Conservation (phyloP, 495 filamentous ascomycete species). For the Podospora fimiseda region DNA sequence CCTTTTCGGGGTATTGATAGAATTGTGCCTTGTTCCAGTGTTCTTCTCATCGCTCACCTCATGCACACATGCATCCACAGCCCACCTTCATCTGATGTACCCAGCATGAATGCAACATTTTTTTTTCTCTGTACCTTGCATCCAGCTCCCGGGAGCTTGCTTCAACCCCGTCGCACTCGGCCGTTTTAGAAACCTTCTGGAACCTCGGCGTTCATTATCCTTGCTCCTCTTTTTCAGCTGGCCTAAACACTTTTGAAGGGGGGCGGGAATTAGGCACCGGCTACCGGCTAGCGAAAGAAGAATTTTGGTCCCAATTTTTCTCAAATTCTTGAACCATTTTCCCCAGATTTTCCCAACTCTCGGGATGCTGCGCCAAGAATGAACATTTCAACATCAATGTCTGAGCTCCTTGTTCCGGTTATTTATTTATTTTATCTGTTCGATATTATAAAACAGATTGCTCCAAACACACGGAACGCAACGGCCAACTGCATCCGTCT, state of each 20-base stretch:
- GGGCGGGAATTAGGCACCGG: constrained; percentile 20
- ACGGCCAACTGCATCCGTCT: too few relatives aligned
- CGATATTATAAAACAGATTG: too few relatives aligned
- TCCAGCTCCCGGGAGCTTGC: constrained; percentile 3
- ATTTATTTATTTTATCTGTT: too few relatives aligned
- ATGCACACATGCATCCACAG: too few relatives aligned
- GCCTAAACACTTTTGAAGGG: not conserved
- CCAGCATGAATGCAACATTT: constrained; percentile 1
- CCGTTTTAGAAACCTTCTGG: constrained; percentile 31
- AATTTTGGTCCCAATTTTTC: constrained; percentile 10
- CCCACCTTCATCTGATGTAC: constrained; percentile 4
- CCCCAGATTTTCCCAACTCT: constrained; percentile 31
- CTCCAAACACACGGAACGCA: too few relatives aligned
- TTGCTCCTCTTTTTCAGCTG: constrained; percentile 1
- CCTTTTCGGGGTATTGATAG: not conserved
- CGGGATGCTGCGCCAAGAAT: constrained; percentile 23
- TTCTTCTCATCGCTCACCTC: too few relatives aligned
- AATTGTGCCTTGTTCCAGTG: not conserved
- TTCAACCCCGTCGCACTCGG: constrained; percentile 18
- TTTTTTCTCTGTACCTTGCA: not conserved
- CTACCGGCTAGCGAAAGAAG: constrained; percentile 24
- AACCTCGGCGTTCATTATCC: constrained; percentile 12
- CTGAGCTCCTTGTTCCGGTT: too few relatives aligned
- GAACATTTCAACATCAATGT: too few relatives aligned
- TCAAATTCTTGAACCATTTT: constrained; percentile 13